phyloP scores from a whole-genome alignment of 352 stramenopile species.

The Saprolegnia parasitica region DNA sequence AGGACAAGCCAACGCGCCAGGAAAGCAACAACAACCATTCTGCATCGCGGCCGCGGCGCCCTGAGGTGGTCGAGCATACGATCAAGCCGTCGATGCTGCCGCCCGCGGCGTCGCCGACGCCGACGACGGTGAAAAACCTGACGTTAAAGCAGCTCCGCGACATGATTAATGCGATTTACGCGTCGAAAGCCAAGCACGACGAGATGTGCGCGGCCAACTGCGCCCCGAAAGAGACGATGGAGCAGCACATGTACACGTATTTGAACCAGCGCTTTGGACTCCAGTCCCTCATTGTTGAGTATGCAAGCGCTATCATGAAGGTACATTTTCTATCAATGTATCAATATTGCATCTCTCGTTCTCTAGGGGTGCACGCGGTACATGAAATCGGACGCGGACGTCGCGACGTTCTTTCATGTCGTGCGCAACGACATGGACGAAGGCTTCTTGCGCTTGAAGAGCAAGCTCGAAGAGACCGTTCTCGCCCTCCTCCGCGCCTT shows the following conservation, averaged over 20 bases:
- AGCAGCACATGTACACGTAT: constrained; percentile 88
- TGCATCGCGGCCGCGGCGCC: background rate
- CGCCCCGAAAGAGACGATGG: constrained; percentile 70
- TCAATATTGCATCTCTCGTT: background rate
- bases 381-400: constrained; percentile 55
- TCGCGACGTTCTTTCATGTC: constrained; percentile 69
- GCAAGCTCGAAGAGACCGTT: constrained; percentile 66
- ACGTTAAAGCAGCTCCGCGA: constrained; percentile 78
- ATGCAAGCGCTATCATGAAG: constrained; percentile 79
- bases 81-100: background rate
- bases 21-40: constrained; percentile 4
- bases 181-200: constrained; percentile 71
- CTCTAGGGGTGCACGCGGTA: constrained; percentile 44
- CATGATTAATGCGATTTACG: constrained; percentile 62
- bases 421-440: constrained; percentile 79
- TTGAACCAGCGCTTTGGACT: constrained; percentile 84
- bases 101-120: background rate
- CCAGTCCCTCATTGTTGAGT: constrained; percentile 64
- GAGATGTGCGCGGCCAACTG: constrained; percentile 37
- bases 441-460: constrained; percentile 71
- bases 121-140: constrained; percentile 34
- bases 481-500: constrained; percentile 65
- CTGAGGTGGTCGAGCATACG: background rate
- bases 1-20: background rate
- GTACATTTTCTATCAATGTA: background rate